Evolutionary conservation across 352 stramenopile species (phyloP).

Genomic region (Halophytophthora batemanensis): DNA sequence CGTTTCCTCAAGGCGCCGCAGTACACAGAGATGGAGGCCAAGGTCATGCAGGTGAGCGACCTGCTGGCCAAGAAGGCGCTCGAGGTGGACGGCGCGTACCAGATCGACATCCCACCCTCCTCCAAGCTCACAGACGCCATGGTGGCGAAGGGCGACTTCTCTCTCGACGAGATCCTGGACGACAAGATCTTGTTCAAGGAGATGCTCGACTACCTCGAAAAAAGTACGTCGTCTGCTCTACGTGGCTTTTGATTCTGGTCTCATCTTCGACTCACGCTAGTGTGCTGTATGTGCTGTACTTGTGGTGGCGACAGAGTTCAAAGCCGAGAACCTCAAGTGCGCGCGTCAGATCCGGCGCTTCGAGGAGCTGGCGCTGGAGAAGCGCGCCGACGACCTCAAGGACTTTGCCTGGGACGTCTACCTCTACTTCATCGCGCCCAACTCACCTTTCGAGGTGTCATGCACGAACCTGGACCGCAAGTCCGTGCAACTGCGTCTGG

Average conservation of each 20-base stretch:
- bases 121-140: constrained; percentile 62
- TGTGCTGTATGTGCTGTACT: not conserved
- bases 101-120: constrained; percentile 53
- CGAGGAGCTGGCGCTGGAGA: constrained; percentile 68
- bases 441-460: constrained; percentile 75
- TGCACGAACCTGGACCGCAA: constrained; percentile 83
- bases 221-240: too few relatives aligned
- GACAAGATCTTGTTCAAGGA: constrained; percentile 83
- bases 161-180: constrained; percentile 76
- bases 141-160: constrained; percentile 53
- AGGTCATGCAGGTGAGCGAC: constrained; percentile 47
- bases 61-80: constrained; percentile 67
- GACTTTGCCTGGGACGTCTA: constrained; percentile 80
- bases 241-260: not conserved
- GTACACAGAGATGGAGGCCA: constrained; percentile 74
- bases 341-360: constrained; percentile 76
- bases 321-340: constrained; percentile 83
- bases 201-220: constrained; percentile 85
- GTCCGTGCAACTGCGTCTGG: constrained; percentile 75
- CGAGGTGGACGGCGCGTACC: constrained; percentile 65
- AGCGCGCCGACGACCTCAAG: constrained; percentile 73
- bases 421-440: constrained; percentile 77
- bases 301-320: constrained; percentile 52
- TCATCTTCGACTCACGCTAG: not conserved
- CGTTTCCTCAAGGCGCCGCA: constrained; percentile 76